Base-by-base conservation (phyloP, 345 rosid species). In the Linum tenue region DNA sequence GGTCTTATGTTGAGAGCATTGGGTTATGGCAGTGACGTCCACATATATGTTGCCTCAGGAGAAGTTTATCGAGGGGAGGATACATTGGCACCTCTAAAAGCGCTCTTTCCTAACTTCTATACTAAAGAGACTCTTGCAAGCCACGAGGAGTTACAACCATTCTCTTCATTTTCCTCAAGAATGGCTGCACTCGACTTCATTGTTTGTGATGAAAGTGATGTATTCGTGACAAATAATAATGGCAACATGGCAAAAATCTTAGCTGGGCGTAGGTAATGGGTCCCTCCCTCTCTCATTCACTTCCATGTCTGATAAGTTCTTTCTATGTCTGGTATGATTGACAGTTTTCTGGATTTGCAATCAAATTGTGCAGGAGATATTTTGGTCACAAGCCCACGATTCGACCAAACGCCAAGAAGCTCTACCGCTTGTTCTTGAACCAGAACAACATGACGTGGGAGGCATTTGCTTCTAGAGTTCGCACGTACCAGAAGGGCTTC, bases 101-200 rank as follows among this genome's bases (percentile, higher is more conserved):
- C 81, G 44, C 90, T 91, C 37, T 94, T 94, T 81, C 97, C 99
- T 1, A 83, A 94, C 76, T 84, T 88, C 80, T 76, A 84, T 71
- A 80, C 95, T 3, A 91, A 94, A 77, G 97, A 94, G 69, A 87
- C 89, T 60, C 69, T 91, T 56, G 88, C 97, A 58, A 81, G 82
- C 63, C 85, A 87, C 70, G 77, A 83, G 76, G 99, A 95, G 78
- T 55, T 95, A 64, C 75, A 81, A 42, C 85, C 82, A 16, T 95
- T 95, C 70, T 70, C 95, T 68, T 78, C 87, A 1, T 95, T 82
- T 62, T 95, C 97, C 69, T 95, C 99, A 7, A 78, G 99, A 51
- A 95, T 95, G 99, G 99, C 99, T 78, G 99, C 99, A 0, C 88
- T 95, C 5, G 99, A 95, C 77, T 95, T 91, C 67, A 79, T 84